Conservation (phyloP, 495 filamentous ascomycete species). For the Xylaria grammica region DNA sequence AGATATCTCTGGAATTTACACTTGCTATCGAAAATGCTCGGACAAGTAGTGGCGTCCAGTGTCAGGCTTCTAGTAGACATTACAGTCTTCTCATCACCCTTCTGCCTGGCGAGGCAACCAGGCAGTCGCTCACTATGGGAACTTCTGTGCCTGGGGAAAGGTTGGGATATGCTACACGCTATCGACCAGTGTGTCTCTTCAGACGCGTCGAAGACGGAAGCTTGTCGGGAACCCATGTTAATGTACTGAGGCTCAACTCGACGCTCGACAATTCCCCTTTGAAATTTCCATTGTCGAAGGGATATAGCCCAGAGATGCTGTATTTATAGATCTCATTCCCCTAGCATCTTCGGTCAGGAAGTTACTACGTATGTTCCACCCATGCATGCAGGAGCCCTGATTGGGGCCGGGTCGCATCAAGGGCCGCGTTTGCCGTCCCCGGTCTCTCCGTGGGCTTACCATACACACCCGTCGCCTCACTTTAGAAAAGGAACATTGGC, state of each 20-base stretch:
- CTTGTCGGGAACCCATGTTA: constrained; percentile 1
- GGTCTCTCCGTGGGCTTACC: not conserved
- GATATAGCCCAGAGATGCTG: not conserved
- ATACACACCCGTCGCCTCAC: no score
- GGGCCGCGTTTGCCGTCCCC: not conserved
- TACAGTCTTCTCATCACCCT: not conserved
- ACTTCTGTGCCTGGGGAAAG: not conserved
- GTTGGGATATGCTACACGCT: not conserved
- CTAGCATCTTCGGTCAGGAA: not conserved
- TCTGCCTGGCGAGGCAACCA: constrained; percentile 1
- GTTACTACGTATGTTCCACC: not conserved
- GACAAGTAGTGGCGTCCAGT: not conserved
- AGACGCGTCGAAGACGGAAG: not conserved
- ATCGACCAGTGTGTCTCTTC: not conserved
- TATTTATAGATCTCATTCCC: not conserved
- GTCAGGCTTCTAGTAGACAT: not conserved
- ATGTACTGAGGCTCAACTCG: constrained; percentile 2
- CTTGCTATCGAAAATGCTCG: not conserved
- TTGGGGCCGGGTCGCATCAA: constrained; percentile 2
- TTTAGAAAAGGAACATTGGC: not conserved
- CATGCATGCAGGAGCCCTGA: constrained; percentile 6
- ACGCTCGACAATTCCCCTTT: no score
- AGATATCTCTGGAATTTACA: constrained; percentile 4
- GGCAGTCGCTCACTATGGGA: not conserved
- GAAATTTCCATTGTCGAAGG: not conserved